A percentile compares a stretch with the other conserved stretches of the same genome.
These are phyloP conservation scores for Macrocystidia cucumis DNA, from an alignment of 1,284 basidiomycete genomes.

Conservation along the genomic window DNA sequence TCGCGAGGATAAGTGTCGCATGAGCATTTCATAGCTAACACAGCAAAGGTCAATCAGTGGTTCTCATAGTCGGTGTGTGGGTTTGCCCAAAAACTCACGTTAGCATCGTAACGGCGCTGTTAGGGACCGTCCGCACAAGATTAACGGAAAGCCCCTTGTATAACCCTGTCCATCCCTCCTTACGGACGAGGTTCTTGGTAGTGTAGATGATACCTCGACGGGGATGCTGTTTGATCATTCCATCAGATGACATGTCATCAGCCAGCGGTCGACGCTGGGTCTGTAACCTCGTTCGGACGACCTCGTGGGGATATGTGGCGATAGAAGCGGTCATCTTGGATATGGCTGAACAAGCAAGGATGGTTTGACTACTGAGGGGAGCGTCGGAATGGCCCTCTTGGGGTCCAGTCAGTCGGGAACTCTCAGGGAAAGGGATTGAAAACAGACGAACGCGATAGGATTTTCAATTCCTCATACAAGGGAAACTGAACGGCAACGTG, in stretches of 20 bases:
- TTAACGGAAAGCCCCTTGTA: conserved; percentile 91
- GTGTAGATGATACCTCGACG: conserved; percentile 66
- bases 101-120: conserved; percentile 89
- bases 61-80: background rate
- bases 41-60: background rate
- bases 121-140: conserved; percentile 87
- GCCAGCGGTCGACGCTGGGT: conserved; percentile 65
- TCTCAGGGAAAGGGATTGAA: conserved; percentile 3
- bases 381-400: conserved; percentile 46
- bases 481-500: conserved; percentile 97
- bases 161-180: conserved; percentile 82
- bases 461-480: conserved; percentile 88
- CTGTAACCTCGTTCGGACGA: conserved; percentile 87
- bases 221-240: conserved; percentile 43
- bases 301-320: conserved; percentile 94
- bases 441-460: conserved; percentile 71
- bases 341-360: conserved; percentile 80
- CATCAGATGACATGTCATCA: conserved; percentile 47
- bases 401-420: conserved; percentile 6
- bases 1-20: conserved; percentile 46
- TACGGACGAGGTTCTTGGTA: conserved; percentile 61
- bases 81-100: conserved; percentile 64
- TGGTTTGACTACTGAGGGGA: conserved; percentile 60
- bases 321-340: conserved; percentile 94
- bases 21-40: conserved; percentile 63